These are phyloP conservation scores for Colletotrichum plurivorum DNA, from an alignment of 2,329 filamentous ascomycete species.

Conservation along the genomic window DNA sequence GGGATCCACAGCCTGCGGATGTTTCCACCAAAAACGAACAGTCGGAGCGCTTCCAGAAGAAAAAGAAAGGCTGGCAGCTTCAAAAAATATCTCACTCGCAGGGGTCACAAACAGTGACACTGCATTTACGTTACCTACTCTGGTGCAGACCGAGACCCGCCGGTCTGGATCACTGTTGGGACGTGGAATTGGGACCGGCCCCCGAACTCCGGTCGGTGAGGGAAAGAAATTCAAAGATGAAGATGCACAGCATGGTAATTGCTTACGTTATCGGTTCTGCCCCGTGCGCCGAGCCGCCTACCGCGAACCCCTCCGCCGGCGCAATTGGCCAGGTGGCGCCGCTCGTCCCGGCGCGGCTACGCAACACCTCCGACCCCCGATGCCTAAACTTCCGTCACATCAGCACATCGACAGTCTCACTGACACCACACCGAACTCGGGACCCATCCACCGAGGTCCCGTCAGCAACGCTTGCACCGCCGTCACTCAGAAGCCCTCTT, in stretches of 20 bases:
- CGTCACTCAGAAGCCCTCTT: not conserved
- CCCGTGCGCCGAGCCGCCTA: not conserved
- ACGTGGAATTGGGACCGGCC: not conserved
- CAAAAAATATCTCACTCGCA: conserved; percentile 3
- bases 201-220: conserved; percentile 25
- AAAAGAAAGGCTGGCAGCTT: conserved; percentile 9
- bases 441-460: not conserved
- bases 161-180: not conserved
- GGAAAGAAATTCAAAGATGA: not conserved
- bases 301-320: not conserved
- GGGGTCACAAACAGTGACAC: not conserved
- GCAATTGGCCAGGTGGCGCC: conserved; percentile 23
- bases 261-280: not conserved
- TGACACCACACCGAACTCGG: not conserved
- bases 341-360: conserved; percentile 20
- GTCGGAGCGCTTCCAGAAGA: conserved; percentile 26
- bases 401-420: not conserved
- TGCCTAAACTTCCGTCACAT: conserved; percentile 2
- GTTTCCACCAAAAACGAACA: conserved; percentile 15
- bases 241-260: not conserved
- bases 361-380: not conserved
- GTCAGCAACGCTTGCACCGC: not conserved
- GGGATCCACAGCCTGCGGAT: conserved; percentile 19
- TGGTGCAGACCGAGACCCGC: conserved; percentile 15
- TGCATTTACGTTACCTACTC: not conserved